These are phyloP conservation scores for Butyriboletus loyo DNA, from an alignment of 768 basidiomycete species.

Conservation along the genomic window DNA sequence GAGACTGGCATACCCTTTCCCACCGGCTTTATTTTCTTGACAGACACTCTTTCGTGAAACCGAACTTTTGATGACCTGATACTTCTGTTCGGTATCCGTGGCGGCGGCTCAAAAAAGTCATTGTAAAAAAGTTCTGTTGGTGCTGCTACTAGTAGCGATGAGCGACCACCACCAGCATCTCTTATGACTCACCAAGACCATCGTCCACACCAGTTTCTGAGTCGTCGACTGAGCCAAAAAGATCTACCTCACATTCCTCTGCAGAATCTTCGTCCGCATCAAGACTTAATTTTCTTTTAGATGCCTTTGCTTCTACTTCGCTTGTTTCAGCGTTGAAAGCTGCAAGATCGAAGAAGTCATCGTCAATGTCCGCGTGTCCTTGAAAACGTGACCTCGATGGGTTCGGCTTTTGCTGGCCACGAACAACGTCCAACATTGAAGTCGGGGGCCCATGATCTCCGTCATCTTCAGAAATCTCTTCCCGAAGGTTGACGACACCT, in stretches of 20 bases:
- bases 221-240: slow-evolving; percentile 61
- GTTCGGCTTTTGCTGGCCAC: slow-evolving; percentile 24
- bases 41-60: slow-evolving; percentile 77
- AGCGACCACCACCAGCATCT: not conserved
- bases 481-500: slow-evolving; percentile 33
- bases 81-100: slow-evolving; percentile 15
- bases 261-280: slow-evolving; percentile 48
- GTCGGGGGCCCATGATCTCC: slow-evolving; percentile 23
- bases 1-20: slow-evolving; percentile 62
- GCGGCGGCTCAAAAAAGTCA: slow-evolving; percentile 80
- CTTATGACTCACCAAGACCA: slow-evolving; percentile 36
- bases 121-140: slow-evolving; percentile 60
- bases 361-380: slow-evolving; percentile 62
- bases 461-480: slow-evolving; percentile 39
- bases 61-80: slow-evolving; percentile 50
- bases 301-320: slow-evolving; percentile 65
- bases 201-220: slow-evolving; percentile 39
- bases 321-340: slow-evolving; percentile 87
- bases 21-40: slow-evolving; percentile 75
- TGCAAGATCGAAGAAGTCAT: slow-evolving; percentile 85
- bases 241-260: slow-evolving; percentile 57
- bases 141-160: slow-evolving; percentile 2
- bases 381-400: slow-evolving; percentile 17
- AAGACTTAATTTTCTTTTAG: slow-evolving; percentile 57
- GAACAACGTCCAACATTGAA: slow-evolving; percentile 28